A percentile compares a stretch with the other conserved stretches of the same genome.
Conservation (phyloP, 257 asterid genomes). For the Nicotiana obtusifolia region DNA sequence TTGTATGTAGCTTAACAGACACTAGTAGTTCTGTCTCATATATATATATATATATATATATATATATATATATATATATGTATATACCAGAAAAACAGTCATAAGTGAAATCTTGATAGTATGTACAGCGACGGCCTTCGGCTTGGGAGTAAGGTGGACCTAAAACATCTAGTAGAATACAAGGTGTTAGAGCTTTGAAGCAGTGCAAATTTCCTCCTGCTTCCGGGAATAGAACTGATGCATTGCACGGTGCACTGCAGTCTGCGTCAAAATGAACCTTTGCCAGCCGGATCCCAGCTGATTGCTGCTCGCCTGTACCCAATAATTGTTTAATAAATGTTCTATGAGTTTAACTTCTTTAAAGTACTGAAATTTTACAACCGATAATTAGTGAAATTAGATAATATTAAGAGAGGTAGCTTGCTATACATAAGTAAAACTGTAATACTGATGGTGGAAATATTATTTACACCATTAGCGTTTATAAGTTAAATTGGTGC, state of each 20-base stretch:
- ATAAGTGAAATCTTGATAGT: slow-evolving; percentile 16
- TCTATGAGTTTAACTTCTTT: too few species aligned
- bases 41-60: too few species aligned
- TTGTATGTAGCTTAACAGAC: neutral
- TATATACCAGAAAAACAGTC: slow-evolving; percentile 13
- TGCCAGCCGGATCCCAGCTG: slow-evolving; percentile 5
- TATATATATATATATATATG: too few species aligned
- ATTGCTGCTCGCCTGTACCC: neutral
- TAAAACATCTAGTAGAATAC: slow-evolving; percentile 30
- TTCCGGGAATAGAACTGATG: slow-evolving; percentile 28
- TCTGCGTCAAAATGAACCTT: slow-evolving; percentile 16
- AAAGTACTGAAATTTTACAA: too few species aligned
- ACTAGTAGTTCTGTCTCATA: neutral
- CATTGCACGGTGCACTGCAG: slow-evolving; percentile 16
- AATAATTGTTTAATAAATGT: too few species aligned
- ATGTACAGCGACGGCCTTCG: slow-evolving; percentile 25
- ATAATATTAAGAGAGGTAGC: neutral
- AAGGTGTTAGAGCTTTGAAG: slow-evolving; percentile 28
- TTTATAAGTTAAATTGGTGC: neutral
- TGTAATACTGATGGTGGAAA: too few species aligned
- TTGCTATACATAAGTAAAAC: neutral
- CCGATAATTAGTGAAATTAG: neutral
- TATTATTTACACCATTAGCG: neutral
- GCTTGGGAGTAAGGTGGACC: slow-evolving; percentile 29
- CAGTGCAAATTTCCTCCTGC: slow-evolving; percentile 34